phyloP scores from a whole-genome alignment of 78 protist species.

The Dictyostelium capitatum region DNA sequence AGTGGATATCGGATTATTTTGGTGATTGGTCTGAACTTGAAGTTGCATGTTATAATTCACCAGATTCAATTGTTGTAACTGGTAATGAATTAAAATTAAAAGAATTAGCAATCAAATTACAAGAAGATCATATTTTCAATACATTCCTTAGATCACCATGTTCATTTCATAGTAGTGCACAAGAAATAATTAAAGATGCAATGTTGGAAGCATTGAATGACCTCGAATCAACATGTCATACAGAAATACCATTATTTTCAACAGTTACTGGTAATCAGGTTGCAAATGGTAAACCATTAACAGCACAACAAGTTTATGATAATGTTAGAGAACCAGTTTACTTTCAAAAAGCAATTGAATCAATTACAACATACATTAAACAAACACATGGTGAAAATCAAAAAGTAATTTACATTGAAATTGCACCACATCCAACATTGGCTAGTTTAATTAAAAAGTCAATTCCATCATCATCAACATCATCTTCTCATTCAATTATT shows the following conservation, averaged over 20 bases:
- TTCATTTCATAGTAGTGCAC: conserved; percentile 43
- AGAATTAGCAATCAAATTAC: neutral
- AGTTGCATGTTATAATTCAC: conserved; percentile 57
- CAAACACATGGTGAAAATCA: neutral
- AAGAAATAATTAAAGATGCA: conserved; percentile 14
- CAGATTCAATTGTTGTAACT: conserved; percentile 55
- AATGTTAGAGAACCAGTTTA: conserved; percentile 41
- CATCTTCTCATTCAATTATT: neutral
- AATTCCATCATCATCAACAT: neutral
- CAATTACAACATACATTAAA: neutral
- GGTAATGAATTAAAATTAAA: conserved; percentile 8
- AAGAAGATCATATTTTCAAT: neutral
- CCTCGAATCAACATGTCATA: neutral
- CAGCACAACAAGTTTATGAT: neutral
- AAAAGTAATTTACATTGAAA: conserved; percentile 29
- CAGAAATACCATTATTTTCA: conserved; percentile 48
- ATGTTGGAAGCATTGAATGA: neutral
- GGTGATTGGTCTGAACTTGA: conserved; percentile 14
- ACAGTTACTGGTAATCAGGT: conserved; percentile 18
- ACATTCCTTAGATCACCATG: conserved; percentile 52
- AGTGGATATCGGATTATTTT: neutral
- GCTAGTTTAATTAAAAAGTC: neutral
- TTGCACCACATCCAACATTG: conserved; percentile 77
- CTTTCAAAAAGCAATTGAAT: conserved; percentile 11
- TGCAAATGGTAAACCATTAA: neutral